Conservation (phyloP, 1,139 yeast species). For the Candida tetrigidarum region DNA sequence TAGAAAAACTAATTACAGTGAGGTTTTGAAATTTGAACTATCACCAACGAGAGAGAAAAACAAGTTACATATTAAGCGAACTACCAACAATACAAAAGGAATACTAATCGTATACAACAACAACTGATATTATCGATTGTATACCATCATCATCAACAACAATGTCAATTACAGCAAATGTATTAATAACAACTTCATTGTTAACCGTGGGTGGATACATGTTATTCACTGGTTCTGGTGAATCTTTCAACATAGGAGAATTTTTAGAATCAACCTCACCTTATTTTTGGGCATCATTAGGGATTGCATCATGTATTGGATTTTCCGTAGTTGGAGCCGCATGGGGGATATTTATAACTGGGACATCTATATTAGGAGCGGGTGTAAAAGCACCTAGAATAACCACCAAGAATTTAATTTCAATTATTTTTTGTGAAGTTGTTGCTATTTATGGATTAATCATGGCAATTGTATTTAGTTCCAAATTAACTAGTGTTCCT, state of each 20-base stretch:
- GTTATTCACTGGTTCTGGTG: slow-evolving; percentile 92
- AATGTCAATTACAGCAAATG: slow-evolving; percentile 17
- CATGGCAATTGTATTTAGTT: slow-evolving; percentile 96
- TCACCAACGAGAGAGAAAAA: slow-evolving; percentile 3
- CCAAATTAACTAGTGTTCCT: slow-evolving; percentile 81
- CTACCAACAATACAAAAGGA: too few species aligned
- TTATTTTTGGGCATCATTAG: slow-evolving; percentile 95
- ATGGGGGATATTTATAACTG: slow-evolving; percentile 98
- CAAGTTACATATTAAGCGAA: too few species aligned
- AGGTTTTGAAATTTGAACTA: neutral
- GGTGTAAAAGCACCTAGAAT: slow-evolving; percentile 98
- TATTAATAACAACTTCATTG: slow-evolving; percentile 32
- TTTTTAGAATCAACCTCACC: slow-evolving; percentile 89
- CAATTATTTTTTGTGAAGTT: slow-evolving; percentile 98
- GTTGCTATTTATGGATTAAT: slow-evolving; percentile 98
- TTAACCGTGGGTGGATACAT: slow-evolving; percentile 60
- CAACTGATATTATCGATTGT: too few species aligned
- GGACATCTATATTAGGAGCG: slow-evolving; percentile 94
- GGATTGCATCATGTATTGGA: slow-evolving; percentile 93
- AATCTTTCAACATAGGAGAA: slow-evolving; percentile 86
- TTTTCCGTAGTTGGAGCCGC: slow-evolving; percentile 97
- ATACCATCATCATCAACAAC: neutral
- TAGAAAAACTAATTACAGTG: too few species aligned
- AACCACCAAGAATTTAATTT: slow-evolving; percentile 94
- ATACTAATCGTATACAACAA: too few species aligned